Conservation (phyloP, 2,329 filamentous ascomycete species). For the Pseudogymnoascus sp. region DNA sequence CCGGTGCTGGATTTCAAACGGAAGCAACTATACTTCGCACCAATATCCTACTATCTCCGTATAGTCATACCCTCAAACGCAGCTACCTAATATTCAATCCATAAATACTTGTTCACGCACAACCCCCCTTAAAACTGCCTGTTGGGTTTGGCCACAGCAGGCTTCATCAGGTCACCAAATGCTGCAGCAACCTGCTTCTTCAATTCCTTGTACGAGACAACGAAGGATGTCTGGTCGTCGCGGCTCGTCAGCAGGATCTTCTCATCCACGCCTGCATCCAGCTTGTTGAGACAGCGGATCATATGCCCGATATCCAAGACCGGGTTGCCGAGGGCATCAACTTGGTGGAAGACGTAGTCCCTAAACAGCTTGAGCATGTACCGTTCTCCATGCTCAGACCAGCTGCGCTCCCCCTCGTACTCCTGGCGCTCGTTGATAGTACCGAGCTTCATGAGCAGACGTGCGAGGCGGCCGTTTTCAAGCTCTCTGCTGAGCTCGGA, state of each 20-base stretch:
- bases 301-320: constrained; percentile 85
- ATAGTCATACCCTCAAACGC: neutral
- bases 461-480: constrained; percentile 80
- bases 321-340: constrained; percentile 76
- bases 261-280: constrained; percentile 86
- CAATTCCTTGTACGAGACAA: constrained; percentile 86
- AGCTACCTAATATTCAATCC: constrained; percentile 1
- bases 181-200: constrained; percentile 56
- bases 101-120: neutral
- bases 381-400: constrained; percentile 88
- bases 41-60: neutral
- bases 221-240: constrained; percentile 82
- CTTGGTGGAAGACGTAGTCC: constrained; percentile 96
- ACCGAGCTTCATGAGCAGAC: constrained; percentile 76
- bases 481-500: constrained; percentile 71
- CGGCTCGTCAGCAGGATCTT: constrained; percentile 78
- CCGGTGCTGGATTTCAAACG: neutral
- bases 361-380: constrained; percentile 93
- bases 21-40: neutral
- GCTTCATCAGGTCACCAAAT: constrained; percentile 47
- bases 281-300: constrained; percentile 77
- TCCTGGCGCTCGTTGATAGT: constrained; percentile 87
- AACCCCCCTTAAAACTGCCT: neutral
- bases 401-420: constrained; percentile 67
- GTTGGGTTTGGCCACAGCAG: neutral